Evolutionary conservation across 2,329 filamentous ascomycete genomes (phyloP).

Genomic region (Fusarium concolor): DNA sequence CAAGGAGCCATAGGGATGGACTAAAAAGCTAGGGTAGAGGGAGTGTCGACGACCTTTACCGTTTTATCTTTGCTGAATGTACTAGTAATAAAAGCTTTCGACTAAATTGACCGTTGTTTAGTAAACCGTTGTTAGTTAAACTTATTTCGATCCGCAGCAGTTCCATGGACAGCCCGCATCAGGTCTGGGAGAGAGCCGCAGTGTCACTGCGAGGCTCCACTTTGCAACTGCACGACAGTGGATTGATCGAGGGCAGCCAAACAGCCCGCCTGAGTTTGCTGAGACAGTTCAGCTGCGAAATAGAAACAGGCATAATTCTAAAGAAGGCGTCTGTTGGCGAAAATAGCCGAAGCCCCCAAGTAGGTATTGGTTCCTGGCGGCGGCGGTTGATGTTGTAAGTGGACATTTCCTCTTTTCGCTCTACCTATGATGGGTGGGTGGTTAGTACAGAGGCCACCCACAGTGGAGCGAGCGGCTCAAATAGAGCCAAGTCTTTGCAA

Average conservation of each 20-base stretch:
- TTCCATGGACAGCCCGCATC: neutral
- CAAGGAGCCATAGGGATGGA: too few species aligned
- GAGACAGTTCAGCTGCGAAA: too few species aligned
- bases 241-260: too few species aligned
- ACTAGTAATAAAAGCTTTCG: too few species aligned
- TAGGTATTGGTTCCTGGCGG: neutral
- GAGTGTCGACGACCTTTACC: neutral
- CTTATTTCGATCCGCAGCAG: neutral
- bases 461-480: conserved; percentile 10
- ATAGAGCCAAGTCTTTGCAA: conserved; percentile 1
- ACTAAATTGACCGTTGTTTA: too few species aligned
- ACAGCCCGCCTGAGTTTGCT: too few species aligned
- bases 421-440: too few species aligned
- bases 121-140: neutral
- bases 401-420: too few species aligned
- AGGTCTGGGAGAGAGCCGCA: neutral
- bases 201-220: neutral
- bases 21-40: too few species aligned
- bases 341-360: too few species aligned
- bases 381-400: neutral
- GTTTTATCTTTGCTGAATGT: neutral
- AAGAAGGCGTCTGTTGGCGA: too few species aligned
- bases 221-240: neutral
- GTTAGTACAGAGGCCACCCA: neutral
- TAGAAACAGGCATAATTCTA: too few species aligned